phyloP scores from a whole-genome alignment of 371 early-diverging fungal species.

The Apophysomyces sp. region DNA sequence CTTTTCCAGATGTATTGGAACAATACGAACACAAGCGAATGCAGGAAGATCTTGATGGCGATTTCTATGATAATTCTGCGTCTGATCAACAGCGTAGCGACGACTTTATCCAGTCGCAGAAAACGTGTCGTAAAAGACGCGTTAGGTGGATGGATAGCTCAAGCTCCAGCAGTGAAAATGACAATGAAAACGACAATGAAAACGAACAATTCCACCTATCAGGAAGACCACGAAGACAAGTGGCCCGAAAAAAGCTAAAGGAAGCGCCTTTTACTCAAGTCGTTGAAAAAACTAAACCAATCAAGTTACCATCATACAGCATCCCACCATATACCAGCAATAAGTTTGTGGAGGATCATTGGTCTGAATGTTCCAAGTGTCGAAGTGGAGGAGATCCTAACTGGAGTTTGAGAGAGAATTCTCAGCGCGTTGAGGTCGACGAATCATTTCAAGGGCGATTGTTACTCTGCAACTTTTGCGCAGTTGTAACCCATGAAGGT shows the following conservation, averaged over 20 bases:
- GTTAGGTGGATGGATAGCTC: neutral
- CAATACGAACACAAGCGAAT: neutral
- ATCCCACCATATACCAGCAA: neutral
- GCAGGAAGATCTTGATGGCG: neutral
- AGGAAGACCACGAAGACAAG: neutral
- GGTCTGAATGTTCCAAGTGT: slow-evolving; percentile 10
- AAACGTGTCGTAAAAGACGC: neutral
- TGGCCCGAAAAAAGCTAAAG: neutral
- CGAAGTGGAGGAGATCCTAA: neutral
- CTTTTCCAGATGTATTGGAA: neutral
- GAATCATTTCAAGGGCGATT: slow-evolving; percentile 28
- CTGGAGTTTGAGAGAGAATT: slow-evolving; percentile 2
- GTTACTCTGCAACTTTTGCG: slow-evolving; percentile 44
- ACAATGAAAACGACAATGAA: neutral
- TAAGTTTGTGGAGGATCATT: slow-evolving; percentile 5
- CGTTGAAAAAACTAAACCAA: neutral
- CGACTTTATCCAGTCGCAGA: neutral
- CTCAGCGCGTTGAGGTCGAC: slow-evolving; percentile 19
- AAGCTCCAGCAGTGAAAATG: neutral
- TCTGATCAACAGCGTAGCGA: neutral
- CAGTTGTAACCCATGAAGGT: slow-evolving; percentile 35
- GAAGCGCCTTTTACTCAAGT: too few species aligned
- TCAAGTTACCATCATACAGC: neutral
- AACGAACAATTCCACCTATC: neutral
- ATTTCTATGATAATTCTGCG: neutral